phyloP scores from a whole-genome alignment of 805 yeast species.

The Yamadazyma insecticola region DNA sequence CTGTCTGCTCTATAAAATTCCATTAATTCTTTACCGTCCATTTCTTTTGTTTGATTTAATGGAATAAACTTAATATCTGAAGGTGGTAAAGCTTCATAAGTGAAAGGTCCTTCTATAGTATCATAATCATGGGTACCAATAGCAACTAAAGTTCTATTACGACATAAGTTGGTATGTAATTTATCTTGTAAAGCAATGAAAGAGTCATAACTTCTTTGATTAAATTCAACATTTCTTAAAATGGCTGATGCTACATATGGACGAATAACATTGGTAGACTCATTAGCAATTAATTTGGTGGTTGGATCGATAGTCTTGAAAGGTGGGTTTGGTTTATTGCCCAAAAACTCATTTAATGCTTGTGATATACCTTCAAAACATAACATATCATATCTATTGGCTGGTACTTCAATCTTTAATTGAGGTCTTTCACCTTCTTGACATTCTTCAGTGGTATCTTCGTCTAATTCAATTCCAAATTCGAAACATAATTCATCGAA shows the following conservation, averaged over 20 bases:
- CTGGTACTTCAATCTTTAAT: conserved; percentile 93
- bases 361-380: conserved; percentile 98
- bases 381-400: conserved; percentile 96
- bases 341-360: conserved; percentile 87
- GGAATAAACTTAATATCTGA: conserved; percentile 70
- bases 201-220: conserved; percentile 83
- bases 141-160: conserved; percentile 96
- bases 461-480: conserved; percentile 96
- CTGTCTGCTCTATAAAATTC: conserved; percentile 89
- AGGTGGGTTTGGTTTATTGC: conserved; percentile 58
- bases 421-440: conserved; percentile 87
- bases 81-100: conserved; percentile 82
- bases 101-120: conserved; percentile 73
- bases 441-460: conserved; percentile 84
- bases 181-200: conserved; percentile 96
- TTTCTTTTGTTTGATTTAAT: conserved; percentile 61
- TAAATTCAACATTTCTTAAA: conserved; percentile 76
- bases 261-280: conserved; percentile 69
- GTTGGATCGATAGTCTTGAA: conserved; percentile 63
- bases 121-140: conserved; percentile 97
- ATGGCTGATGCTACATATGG: conserved; percentile 97
- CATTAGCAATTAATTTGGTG: conserved; percentile 63
- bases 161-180: conserved; percentile 89
- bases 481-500: conserved; percentile 97
- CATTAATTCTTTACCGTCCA: conserved; percentile 76